Percentiles rank a stretch among this genome's conserved stretches.
phyloP scores from a whole-genome alignment of 75 land plant genomes.

The Cunninghamia lanceolata region DNA sequence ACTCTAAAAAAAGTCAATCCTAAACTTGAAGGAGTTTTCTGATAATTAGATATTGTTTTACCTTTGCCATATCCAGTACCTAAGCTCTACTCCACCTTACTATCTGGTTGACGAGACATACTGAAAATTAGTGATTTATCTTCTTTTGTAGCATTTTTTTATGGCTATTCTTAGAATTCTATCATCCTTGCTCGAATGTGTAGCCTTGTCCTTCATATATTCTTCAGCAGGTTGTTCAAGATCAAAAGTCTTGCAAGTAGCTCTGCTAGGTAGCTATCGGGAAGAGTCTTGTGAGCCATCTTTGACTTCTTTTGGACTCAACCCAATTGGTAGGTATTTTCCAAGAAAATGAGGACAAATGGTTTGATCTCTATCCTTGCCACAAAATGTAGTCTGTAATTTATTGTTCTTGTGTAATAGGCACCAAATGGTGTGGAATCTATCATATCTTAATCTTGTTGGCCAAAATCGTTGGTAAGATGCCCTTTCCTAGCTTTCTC shows the following conservation, averaged over 20 bases:
- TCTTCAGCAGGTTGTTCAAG: constrained; percentile 31
- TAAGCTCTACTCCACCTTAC: constrained; percentile 40
- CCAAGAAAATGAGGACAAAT: not conserved
- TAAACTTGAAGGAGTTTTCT: constrained; percentile 9
- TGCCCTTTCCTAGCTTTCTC: not conserved
- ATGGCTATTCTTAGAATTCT: constrained; percentile 13
- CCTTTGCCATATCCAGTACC: constrained; percentile 17
- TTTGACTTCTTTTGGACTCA: not conserved
- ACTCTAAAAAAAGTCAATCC: constrained; percentile 30
- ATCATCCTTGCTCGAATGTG: not conserved
- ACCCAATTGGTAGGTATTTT: not conserved
- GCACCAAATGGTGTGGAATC: not conserved
- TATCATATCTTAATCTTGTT: not conserved
- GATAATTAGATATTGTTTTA: constrained; percentile 7
- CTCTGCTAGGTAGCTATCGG: not conserved
- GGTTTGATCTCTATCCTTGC: not conserved
- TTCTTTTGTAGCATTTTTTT: not conserved
- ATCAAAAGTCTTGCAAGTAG: constrained; percentile 19
- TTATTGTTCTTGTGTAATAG: not conserved
- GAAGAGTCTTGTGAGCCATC: not conserved
- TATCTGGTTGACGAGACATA: constrained; percentile 14
- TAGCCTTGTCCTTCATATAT: constrained; percentile 12
- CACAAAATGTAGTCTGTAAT: not conserved
- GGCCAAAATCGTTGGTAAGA: not conserved
- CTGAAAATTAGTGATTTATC: not conserved